These are phyloP conservation scores for Diaporthe sp. DNA, from an alignment of 2,329 filamentous ascomycete genomes.

Conservation along the genomic window DNA sequence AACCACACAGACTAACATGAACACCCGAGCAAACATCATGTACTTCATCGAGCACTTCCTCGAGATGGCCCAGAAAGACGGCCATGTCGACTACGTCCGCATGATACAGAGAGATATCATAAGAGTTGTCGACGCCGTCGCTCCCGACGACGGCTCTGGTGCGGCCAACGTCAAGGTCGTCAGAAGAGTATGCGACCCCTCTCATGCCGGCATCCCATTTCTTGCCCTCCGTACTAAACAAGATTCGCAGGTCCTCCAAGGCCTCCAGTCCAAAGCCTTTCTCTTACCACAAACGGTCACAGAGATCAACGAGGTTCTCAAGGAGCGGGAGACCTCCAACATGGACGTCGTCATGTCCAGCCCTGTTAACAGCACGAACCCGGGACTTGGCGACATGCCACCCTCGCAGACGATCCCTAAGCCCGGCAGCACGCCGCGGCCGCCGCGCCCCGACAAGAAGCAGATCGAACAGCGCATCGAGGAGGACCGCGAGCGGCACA, in stretches of 20 bases:
- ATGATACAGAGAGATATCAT: conserved; percentile 97
- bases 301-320: conserved; percentile 87
- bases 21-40: conserved; percentile 98
- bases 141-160: conserved; percentile 86
- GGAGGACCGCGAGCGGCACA: conserved; percentile 95
- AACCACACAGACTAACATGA: conserved; percentile 84
- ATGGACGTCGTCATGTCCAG: conserved; percentile 68
- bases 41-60: conserved; percentile 98
- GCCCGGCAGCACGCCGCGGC: conserved; percentile 47
- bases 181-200: conserved; percentile 71
- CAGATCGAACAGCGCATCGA: conserved; percentile 97
- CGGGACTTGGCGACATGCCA: conserved; percentile 58
- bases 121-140: conserved; percentile 91
- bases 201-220: background rate
- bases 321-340: conserved; percentile 78
- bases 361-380: conserved; percentile 58
- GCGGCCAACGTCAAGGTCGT: conserved; percentile 96
- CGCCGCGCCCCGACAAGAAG: conserved; percentile 77
- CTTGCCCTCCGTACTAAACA: background rate
- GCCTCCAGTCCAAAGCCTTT: conserved; percentile 78
- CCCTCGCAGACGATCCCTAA: conserved; percentile 58
- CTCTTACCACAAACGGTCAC: conserved; percentile 80
- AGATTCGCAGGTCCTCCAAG: conserved; percentile 72
- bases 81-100: conserved; percentile 84
- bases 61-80: conserved; percentile 84